Conservation (phyloP, 495 filamentous ascomycete species). For the Xylaria venustula region DNA sequence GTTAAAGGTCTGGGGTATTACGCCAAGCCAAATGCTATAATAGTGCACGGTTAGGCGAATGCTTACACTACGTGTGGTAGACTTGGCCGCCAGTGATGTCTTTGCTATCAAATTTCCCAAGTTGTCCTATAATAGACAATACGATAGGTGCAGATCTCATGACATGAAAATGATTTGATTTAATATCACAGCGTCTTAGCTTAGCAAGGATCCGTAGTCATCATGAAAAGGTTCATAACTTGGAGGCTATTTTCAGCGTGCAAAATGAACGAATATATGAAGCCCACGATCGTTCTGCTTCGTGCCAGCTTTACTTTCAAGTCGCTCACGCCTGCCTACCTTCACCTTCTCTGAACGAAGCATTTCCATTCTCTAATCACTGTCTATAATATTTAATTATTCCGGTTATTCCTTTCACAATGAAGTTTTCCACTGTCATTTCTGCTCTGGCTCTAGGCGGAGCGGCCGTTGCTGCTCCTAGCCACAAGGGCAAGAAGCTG, state of each 20-base stretch:
- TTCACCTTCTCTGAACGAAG: background rate
- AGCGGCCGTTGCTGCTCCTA: conserved; percentile 5
- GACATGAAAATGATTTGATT: too few relatives aligned
- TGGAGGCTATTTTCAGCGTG: background rate
- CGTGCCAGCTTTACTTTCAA: too few relatives aligned
- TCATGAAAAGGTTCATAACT: background rate
- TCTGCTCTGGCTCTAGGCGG: conserved; percentile 11
- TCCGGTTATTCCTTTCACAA: background rate
- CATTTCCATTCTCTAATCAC: background rate
- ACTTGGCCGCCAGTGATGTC: too few relatives aligned
- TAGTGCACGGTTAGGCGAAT: too few relatives aligned
- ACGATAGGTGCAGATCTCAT: too few relatives aligned
- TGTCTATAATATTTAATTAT: background rate
- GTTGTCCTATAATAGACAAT: too few relatives aligned
- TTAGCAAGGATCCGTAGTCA: background rate
- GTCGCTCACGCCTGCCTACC: background rate
- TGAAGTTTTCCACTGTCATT: conserved; percentile 11
- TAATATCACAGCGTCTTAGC: too few relatives aligned
- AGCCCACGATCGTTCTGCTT: too few relatives aligned
- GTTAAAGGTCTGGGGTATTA: too few relatives aligned
- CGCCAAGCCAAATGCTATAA: too few relatives aligned
- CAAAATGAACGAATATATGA: background rate
- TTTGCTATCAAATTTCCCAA: too few relatives aligned
- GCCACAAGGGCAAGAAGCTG: conserved; percentile 9
- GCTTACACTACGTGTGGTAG: too few relatives aligned